Conservation (phyloP, 1,139 yeast genomes). For the Pneumocystis sp. region DNA sequence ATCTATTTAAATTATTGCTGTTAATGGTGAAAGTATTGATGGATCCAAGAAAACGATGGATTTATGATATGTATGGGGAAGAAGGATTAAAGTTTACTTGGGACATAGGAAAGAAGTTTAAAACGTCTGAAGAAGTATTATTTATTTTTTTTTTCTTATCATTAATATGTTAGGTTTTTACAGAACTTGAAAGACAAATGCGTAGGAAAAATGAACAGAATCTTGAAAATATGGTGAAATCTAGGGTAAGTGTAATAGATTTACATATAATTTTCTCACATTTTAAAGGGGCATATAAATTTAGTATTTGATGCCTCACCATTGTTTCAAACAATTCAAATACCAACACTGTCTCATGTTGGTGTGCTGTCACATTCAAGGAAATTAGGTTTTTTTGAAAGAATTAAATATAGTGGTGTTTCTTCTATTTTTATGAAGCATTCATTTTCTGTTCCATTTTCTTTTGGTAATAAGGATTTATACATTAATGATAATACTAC, state of each 20-base stretch:
- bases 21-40: neutral
- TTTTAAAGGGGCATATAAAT: neutral
- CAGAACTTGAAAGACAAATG: constrained; percentile 2
- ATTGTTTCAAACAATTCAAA: neutral
- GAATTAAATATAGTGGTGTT: constrained; percentile 2
- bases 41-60: constrained; percentile 1
- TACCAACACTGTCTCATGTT: neutral
- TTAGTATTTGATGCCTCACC: neutral
- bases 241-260: constrained; percentile 3
- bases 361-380: neutral
- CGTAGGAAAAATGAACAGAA: constrained; percentile 6
- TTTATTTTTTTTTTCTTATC: neutral
- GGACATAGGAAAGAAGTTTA: constrained; percentile 8
- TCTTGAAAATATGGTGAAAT: constrained; percentile 8
- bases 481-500: neutral
- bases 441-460: constrained; percentile 7
- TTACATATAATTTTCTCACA: neutral
- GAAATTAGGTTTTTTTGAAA: constrained; percentile 1
- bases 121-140: constrained; percentile 8
- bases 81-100: neutral
- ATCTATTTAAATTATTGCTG: neutral
- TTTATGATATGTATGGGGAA: constrained; percentile 1
- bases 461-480: neutral
- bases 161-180: neutral
- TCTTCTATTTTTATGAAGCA: constrained; percentile 6